Percentiles rank a stretch among this genome's conserved stretches.
Conservation (phyloP, 495 filamentous ascomycete genomes). For the Xylaria bambusicola region DNA sequence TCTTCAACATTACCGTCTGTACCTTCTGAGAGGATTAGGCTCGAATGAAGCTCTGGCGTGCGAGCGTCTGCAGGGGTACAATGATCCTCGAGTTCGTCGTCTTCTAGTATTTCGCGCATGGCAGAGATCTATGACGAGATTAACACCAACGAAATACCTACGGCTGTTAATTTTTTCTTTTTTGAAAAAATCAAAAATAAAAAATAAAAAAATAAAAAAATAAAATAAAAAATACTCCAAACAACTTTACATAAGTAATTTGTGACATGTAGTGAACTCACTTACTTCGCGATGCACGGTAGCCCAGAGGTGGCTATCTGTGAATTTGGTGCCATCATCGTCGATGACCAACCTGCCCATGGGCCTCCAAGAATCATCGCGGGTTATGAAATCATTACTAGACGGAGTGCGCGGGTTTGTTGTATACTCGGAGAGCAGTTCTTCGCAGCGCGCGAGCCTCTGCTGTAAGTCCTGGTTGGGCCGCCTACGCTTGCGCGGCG, state of each 20-base stretch:
- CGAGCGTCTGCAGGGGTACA: slow-evolving; percentile 31
- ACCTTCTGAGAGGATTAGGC: slow-evolving; percentile 38
- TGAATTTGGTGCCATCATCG: slow-evolving; percentile 47
- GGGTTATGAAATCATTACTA: slow-evolving; percentile 17
- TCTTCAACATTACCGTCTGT: slow-evolving; percentile 35
- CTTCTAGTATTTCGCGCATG: slow-evolving; percentile 50
- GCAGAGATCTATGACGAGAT: slow-evolving; percentile 39
- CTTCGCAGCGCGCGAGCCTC: slow-evolving; percentile 50
- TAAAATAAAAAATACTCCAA: too few relatives aligned
- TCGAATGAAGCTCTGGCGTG: slow-evolving; percentile 42
- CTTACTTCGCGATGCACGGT: slow-evolving; percentile 48
- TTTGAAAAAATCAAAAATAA: too few relatives aligned
- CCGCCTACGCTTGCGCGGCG: slow-evolving; percentile 46
- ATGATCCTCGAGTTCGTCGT: slow-evolving; percentile 38
- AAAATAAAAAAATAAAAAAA: too few relatives aligned
- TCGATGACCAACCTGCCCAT: slow-evolving; percentile 46
- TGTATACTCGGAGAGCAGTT: slow-evolving; percentile 48
- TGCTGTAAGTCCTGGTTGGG: slow-evolving; percentile 54
- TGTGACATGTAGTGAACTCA: slow-evolving; percentile 11
- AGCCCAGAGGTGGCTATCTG: slow-evolving; percentile 46
- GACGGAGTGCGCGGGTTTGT: slow-evolving; percentile 36
- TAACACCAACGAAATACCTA: neutral
- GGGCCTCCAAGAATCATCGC: slow-evolving; percentile 42
- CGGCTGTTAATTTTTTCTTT: too few relatives aligned
- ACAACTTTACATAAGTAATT: too few relatives aligned